These are phyloP conservation scores for Panaeolus papilionaceus DNA, from an alignment of 768 basidiomycete species.

Conservation along the genomic window DNA sequence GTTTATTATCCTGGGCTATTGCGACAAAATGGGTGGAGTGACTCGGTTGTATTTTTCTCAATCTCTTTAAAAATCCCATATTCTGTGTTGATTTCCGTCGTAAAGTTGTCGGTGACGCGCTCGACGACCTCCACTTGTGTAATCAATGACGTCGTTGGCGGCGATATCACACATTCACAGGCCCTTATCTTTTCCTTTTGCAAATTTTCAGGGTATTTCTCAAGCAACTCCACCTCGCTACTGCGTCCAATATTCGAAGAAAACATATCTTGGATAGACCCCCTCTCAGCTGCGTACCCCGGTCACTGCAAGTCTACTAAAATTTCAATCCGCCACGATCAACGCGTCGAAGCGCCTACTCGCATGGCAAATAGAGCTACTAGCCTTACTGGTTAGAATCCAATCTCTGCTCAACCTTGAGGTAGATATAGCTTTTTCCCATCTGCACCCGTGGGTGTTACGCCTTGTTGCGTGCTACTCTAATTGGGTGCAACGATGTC, in stretches of 20 bases:
- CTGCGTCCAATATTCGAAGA: background rate
- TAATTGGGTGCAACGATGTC: constrained; percentile 5
- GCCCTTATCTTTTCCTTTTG: background rate
- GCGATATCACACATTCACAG: background rate
- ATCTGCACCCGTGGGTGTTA: constrained; percentile 1
- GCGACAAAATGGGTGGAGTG: background rate
- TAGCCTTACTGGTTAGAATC: background rate
- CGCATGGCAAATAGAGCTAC: constrained; percentile 5
- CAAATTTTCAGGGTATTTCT: background rate
- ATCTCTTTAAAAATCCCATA: background rate
- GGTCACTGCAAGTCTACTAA: background rate
- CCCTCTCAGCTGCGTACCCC: constrained; percentile 1
- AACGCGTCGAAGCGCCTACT: background rate
- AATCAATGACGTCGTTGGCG: background rate
- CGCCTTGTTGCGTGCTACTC: background rate
- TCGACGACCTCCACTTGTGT: background rate
- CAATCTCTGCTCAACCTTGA: background rate
- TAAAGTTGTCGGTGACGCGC: background rate
- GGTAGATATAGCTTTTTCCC: constrained; percentile 2
- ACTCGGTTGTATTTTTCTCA: background rate
- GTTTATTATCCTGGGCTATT: background rate
- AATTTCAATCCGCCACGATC: background rate
- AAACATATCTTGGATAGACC: background rate
- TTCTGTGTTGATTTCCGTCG: background rate
- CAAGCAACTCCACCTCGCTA: constrained; percentile 3